Evolutionary conservation across 345 rosid species (phyloP).

Genomic region (Luvunga scandens): DNA sequence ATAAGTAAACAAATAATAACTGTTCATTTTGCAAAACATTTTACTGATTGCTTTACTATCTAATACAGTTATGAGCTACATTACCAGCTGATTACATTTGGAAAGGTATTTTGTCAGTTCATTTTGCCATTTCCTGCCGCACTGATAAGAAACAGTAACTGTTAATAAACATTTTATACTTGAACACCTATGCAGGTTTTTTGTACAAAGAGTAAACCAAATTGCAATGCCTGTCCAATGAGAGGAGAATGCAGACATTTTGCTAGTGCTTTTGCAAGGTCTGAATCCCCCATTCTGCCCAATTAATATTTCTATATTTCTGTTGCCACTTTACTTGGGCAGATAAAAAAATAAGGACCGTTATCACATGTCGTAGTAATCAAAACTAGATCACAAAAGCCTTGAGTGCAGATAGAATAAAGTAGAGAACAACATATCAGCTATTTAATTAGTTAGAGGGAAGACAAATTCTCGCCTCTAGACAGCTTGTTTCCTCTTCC

Average conservation of each 20-base stretch:
- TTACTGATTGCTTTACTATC: conserved; percentile 23
- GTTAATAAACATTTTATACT: conserved; percentile 9
- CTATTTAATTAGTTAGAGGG: neutral
- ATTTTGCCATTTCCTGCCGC: conserved; percentile 7
- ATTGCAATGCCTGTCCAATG: conserved; percentile 98
- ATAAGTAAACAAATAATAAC: neutral
- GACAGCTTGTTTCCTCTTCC: conserved; percentile 4
- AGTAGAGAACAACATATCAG: neutral
- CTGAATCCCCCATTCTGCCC: conserved; percentile 18
- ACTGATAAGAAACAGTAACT: neutral
- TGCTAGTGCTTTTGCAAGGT: conserved; percentile 99
- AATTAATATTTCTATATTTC: conserved; percentile 1
- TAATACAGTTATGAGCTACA: conserved; percentile 81
- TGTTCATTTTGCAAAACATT: conserved; percentile 1
- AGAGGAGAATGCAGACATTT: conserved; percentile 96
- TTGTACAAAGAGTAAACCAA: conserved; percentile 90
- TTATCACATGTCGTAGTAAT: neutral
- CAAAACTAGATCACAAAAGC: neutral
- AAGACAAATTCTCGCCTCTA: neutral
- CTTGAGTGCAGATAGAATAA: neutral
- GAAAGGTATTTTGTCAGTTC: conserved; percentile 61
- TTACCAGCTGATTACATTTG: conserved; percentile 94
- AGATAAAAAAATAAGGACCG: conserved; percentile 6
- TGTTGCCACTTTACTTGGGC: neutral
- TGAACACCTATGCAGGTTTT: conserved; percentile 66